phyloP scores from a whole-genome alignment of 1,284 basidiomycete genomes.

The Ganoderma lingzhi region DNA sequence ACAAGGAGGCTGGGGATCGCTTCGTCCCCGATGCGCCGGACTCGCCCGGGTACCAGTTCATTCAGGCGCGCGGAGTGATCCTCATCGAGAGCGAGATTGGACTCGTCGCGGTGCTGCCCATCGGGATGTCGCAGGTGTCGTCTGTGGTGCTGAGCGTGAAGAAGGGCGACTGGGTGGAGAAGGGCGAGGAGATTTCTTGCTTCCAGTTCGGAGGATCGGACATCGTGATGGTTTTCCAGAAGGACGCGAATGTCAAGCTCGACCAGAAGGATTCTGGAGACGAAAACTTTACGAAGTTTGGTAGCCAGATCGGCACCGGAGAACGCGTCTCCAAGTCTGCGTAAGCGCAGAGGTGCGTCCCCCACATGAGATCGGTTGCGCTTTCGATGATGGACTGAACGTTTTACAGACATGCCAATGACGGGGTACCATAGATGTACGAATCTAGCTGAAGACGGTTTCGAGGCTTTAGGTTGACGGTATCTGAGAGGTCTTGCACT shows the following conservation, averaged over 20 bases:
- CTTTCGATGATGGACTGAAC: too few species aligned
- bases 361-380: background rate
- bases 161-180: constrained; percentile 24
- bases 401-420: too few species aligned
- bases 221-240: constrained; percentile 35
- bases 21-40: constrained; percentile 31
- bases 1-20: background rate
- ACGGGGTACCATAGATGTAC: too few species aligned
- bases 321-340: background rate
- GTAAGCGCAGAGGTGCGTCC: background rate
- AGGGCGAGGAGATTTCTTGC: constrained; percentile 33
- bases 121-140: constrained; percentile 38
- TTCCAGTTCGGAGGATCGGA: constrained; percentile 36
- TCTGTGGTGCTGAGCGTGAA: constrained; percentile 33
- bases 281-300: constrained; percentile 29
- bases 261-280: constrained; percentile 11
- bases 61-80: constrained; percentile 34
- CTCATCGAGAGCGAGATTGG: constrained; percentile 34
- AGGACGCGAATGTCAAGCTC: constrained; percentile 29
- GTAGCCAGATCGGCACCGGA: constrained; percentile 6
- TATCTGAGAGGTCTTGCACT: too few species aligned
- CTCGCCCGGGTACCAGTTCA: constrained; percentile 36
- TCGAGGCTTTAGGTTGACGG: too few species aligned
- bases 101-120: constrained; percentile 36
- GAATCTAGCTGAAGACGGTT: too few species aligned